These are phyloP conservation scores for Aegilops speltoides DNA, from an alignment of 176 grass and related monocot species.

Conservation along the genomic window DNA sequence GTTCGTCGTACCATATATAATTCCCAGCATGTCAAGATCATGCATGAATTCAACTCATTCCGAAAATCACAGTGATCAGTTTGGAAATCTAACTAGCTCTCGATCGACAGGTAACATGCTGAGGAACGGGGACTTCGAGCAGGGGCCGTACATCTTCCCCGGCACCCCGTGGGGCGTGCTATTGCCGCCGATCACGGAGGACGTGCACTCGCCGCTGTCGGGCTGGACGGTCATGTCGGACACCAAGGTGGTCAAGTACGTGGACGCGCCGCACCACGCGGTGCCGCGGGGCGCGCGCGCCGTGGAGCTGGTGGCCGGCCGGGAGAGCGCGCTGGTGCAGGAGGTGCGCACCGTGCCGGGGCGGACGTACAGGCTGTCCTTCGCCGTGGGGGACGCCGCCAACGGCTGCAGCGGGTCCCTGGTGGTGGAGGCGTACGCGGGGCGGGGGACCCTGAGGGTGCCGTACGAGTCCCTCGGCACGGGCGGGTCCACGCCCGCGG, in stretches of 20 bases:
- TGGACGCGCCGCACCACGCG: constrained; percentile 49
- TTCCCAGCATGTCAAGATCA: no score
- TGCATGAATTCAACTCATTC: no score
- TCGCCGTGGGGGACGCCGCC: constrained; percentile 47
- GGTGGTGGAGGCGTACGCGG: constrained; percentile 50
- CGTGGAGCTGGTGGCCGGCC: constrained; percentile 55
- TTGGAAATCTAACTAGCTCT: no score
- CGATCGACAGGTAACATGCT: constrained; percentile 24
- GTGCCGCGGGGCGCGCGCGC: constrained; percentile 52
- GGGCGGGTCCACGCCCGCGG: constrained; percentile 33
- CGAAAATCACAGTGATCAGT: no score
- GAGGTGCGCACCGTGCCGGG: constrained; percentile 36
- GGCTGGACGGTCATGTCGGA: constrained; percentile 52
- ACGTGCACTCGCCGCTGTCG: constrained; percentile 51
- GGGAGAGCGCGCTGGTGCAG: constrained; percentile 59
- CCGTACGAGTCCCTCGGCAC: constrained; percentile 39
- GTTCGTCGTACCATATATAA: no score
- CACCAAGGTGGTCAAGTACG: constrained; percentile 51
- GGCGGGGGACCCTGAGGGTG: background rate
- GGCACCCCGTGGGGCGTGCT: constrained; percentile 40
- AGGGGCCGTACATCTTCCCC: constrained; percentile 42
- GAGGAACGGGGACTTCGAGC: constrained; percentile 57
- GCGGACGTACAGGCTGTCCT: constrained; percentile 34
- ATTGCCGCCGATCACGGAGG: constrained; percentile 46
- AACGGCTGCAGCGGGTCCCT: constrained; percentile 35